Conservation (phyloP, 2,329 filamentous ascomycete species). For the Endoconidiophora laricicola region DNA sequence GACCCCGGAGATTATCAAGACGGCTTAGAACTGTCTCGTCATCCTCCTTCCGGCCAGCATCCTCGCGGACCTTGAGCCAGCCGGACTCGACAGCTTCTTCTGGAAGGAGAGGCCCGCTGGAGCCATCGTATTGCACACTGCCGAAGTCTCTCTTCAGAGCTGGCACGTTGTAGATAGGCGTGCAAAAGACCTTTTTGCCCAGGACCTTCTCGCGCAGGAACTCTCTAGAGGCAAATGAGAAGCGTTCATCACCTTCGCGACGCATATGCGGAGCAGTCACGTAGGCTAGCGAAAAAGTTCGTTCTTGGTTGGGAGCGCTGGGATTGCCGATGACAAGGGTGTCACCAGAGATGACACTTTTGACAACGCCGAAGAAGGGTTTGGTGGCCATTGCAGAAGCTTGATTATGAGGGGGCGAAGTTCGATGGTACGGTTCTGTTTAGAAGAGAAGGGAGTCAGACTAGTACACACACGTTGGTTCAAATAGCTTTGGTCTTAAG, state of each 20-base stretch:
- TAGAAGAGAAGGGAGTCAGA: neutral
- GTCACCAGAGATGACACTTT: constrained; percentile 87
- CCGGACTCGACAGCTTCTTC: constrained; percentile 75
- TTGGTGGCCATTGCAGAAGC: constrained; percentile 18
- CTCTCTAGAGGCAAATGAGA: constrained; percentile 88
- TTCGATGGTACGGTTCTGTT: too few species aligned
- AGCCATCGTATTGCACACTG: constrained; percentile 52
- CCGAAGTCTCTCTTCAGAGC: constrained; percentile 80
- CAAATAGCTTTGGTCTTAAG: neutral
- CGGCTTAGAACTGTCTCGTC: constrained; percentile 54
- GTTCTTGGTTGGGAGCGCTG: constrained; percentile 67
- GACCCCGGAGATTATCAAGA: constrained; percentile 58
- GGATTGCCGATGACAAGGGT: constrained; percentile 71
- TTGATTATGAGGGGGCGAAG: too few species aligned
- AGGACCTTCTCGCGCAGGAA: constrained; percentile 71
- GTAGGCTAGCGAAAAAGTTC: constrained; percentile 78
- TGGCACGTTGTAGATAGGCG: constrained; percentile 73
- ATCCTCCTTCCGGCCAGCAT: constrained; percentile 83
- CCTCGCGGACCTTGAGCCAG: constrained; percentile 85
- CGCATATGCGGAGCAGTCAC: constrained; percentile 74
- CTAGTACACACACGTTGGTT: neutral
- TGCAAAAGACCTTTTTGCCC: constrained; percentile 75
- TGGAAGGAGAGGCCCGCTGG: constrained; percentile 60
- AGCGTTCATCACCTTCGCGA: constrained; percentile 82
- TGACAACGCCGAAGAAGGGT: constrained; percentile 57